A percentile compares a stretch with the other conserved stretches of the same genome.
phyloP scores from a whole-genome alignment of 1,284 basidiomycete genomes.

The Marasmius oreades region DNA sequence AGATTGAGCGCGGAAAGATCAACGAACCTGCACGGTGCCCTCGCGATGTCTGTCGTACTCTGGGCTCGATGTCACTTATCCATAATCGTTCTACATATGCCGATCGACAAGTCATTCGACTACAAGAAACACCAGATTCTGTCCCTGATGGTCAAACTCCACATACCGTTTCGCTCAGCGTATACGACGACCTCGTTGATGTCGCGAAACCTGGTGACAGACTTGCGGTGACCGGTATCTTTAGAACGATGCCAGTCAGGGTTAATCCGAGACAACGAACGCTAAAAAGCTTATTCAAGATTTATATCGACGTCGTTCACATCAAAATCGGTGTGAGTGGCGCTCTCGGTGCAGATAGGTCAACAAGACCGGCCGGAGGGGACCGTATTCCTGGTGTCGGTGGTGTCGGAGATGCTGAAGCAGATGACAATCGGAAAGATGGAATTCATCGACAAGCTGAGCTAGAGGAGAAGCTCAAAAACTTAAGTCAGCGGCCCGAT shows the following conservation, averaged over 20 bases:
- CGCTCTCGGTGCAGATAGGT: conserved; percentile 77
- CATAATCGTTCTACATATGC: conserved; percentile 97
- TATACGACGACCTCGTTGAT: conserved; percentile 97
- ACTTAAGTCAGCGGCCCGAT: conserved; percentile 75
- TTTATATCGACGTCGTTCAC: conserved; percentile 94
- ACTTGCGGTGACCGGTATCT: conserved; percentile 90
- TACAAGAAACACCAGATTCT: conserved; percentile 97
- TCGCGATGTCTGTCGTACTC: conserved; percentile 84
- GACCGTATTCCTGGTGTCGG: conserved; percentile 77
- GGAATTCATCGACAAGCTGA: conserved; percentile 51
- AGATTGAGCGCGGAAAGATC: conserved; percentile 96
- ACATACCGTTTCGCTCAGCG: conserved; percentile 93
- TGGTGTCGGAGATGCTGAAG: conserved; percentile 73
- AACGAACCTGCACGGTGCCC: conserved; percentile 90
- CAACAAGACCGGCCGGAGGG: conserved; percentile 73
- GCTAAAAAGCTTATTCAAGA: conserved; percentile 96
- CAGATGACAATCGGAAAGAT: conserved; percentile 48
- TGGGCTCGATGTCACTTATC: conserved; percentile 90
- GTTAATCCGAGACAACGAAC: conserved; percentile 90
- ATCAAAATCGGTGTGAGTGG: conserved; percentile 75
- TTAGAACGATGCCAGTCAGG: conserved; percentile 90
- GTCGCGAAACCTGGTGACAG: conserved; percentile 94
- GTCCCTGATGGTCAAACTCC: conserved; percentile 99
- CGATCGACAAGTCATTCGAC: conserved; percentile 90
- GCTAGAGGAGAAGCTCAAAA: conserved; percentile 57